phyloP scores from a whole-genome alignment of 495 filamentous ascomycete genomes.

The Trichoderma gamsii region DNA sequence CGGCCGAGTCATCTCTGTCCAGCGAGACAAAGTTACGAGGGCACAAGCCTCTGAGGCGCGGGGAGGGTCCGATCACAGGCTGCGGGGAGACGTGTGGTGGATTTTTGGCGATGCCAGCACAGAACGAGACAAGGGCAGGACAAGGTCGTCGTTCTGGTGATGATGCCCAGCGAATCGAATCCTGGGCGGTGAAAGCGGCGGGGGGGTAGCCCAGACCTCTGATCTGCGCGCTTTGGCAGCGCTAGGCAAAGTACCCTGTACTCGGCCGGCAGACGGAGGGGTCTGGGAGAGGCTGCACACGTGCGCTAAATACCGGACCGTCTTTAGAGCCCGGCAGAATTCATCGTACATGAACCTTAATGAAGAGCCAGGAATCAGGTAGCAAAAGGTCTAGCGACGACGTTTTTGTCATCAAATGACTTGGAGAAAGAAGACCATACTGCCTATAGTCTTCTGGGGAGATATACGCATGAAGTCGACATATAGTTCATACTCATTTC shows the following conservation, averaged over 20 bases:
- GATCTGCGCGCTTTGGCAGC: neutral
- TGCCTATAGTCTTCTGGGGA: too few relatives aligned
- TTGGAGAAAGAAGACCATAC: too few relatives aligned
- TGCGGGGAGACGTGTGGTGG: neutral
- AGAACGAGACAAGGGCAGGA: neutral
- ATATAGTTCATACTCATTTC: too few relatives aligned
- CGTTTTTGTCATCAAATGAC: too few relatives aligned
- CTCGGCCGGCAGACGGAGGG: neutral
- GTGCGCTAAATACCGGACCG: constrained; percentile 6
- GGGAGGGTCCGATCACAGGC: constrained; percentile 7
- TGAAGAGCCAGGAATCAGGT: too few relatives aligned
- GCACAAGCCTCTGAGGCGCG: neutral
- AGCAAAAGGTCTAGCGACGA: too few relatives aligned
- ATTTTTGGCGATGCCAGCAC: constrained; percentile 1
- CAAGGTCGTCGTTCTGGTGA: neutral
- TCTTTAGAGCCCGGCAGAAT: constrained; percentile 9
- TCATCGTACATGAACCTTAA: too few relatives aligned
- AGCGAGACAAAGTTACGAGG: neutral
- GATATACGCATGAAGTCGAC: too few relatives aligned
- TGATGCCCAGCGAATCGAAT: constrained; percentile 11
- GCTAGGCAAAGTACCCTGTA: neutral
- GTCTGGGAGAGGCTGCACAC: neutral
- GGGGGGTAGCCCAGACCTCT: neutral
- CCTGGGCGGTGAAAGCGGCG: neutral
- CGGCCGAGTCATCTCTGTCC: constrained; percentile 9